Percentiles rank a stretch among this genome's conserved stretches.
Conservation (phyloP, 2,329 filamentous ascomycete species). For the Echinosphaeria canescens region DNA sequence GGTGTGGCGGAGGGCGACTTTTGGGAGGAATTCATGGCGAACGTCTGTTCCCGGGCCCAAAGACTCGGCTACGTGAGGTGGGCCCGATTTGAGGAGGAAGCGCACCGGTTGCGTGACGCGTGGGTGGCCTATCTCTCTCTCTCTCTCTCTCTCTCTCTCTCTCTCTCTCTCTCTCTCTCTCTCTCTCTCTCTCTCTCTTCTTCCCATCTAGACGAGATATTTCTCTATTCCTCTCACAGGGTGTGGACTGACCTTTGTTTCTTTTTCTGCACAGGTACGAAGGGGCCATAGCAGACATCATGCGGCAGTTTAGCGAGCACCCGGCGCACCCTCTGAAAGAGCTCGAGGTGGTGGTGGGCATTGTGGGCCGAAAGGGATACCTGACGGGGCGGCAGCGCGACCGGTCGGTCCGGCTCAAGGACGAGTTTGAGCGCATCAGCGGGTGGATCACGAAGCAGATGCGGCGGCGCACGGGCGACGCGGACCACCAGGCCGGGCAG, state of each 20-base stretch:
- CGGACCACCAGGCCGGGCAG: background rate
- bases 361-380: conserved; percentile 25
- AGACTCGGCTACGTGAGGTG: conserved; percentile 12
- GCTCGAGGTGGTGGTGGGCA: conserved; percentile 30
- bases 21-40: conserved; percentile 18
- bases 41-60: conserved; percentile 9
- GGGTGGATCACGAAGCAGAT: conserved; percentile 11
- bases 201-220: too few species aligned
- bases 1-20: conserved; percentile 11
- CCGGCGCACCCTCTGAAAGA: conserved; percentile 20
- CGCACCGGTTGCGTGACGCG: too few species aligned
- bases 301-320: conserved; percentile 21
- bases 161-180: too few species aligned
- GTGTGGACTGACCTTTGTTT: background rate
- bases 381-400: conserved; percentile 29
- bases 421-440: conserved; percentile 24
- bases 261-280: conserved; percentile 18
- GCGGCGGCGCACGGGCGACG: conserved; percentile 2
- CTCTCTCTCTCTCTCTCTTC: too few species aligned
- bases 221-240: too few species aligned
- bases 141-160: too few species aligned
- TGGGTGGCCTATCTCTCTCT: too few species aligned
- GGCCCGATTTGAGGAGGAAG: conserved; percentile 13
- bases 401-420: conserved; percentile 24
- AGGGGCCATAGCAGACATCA: conserved; percentile 15